Evolutionary conservation across 1,284 basidiomycete species (phyloP).

Genomic region (Marasmius fiardii): DNA sequence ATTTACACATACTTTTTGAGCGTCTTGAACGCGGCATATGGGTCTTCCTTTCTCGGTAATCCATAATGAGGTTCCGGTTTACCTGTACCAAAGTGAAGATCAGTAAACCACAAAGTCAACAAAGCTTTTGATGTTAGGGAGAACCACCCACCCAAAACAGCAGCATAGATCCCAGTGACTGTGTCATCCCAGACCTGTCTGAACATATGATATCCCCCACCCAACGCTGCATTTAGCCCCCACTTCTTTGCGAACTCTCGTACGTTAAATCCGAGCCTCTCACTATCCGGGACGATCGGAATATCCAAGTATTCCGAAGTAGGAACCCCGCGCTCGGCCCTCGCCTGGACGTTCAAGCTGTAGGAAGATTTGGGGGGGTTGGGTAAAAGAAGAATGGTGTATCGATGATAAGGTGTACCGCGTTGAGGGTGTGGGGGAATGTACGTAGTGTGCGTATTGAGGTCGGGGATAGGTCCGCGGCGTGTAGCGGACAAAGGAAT

Average conservation of each 20-base stretch:
- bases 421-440: conserved; percentile 86
- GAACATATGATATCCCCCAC: conserved; percentile 84
- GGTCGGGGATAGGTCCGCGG: conserved; percentile 35
- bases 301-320: conserved; percentile 40
- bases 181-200: conserved; percentile 72
- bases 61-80: conserved; percentile 66
- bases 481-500: conserved; percentile 68
- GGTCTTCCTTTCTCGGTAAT: conserved; percentile 49
- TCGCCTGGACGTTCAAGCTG: conserved; percentile 26
- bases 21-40: conserved; percentile 54
- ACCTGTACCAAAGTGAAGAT: conserved; percentile 35
- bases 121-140: conserved; percentile 9
- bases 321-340: conserved; percentile 24
- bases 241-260: conserved; percentile 58
- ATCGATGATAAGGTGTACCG: conserved; percentile 86
- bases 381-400: conserved; percentile 74
- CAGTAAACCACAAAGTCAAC: conserved; percentile 10
- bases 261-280: conserved; percentile 59
- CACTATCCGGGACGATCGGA: conserved; percentile 30
- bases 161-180: conserved; percentile 65
- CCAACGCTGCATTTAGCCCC: conserved; percentile 47
- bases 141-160: conserved; percentile 61
- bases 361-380: conserved; percentile 44
- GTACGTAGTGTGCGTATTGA: conserved; percentile 62
- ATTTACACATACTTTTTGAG: conserved; percentile 45